Base-by-base conservation (phyloP, 2,329 filamentous ascomycete species). In the Trichoderma atroviride region DNA sequence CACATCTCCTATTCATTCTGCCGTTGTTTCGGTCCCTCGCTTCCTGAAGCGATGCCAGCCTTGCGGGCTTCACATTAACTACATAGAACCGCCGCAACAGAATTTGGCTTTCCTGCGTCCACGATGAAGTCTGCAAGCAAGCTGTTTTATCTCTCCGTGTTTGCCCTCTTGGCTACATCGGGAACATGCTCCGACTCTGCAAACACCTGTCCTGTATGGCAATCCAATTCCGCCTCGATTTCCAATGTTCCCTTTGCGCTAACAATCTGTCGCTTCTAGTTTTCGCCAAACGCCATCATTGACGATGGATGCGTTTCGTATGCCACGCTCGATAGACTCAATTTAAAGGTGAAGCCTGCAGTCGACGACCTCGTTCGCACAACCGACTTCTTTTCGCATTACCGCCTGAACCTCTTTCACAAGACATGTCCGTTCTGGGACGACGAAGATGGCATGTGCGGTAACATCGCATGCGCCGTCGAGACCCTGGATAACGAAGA, bases 351-450 rank as follows among this genome's bases (percentile, higher is more conserved):
- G 72, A 90, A 91, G 75, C 92, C 94, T 22, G 87, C 89, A 64
- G 83, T 99, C 74, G 87, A 92, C 75, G 91, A 92, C 68, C 88
- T 99, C 57, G 97, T 93, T 0, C 88, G 88, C 74, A 89, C 92
- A 65, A 97, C 95, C 79, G 96, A 99, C 81, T 99, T 97, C 86
- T 99, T 99, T 82, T 95, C 95, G 65, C 94, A 98, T 81, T 99
- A 98, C 83, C 91, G 96, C 69, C 84, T 99, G 57, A 98, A 97
- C 79, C 87, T 99, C 24, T 99, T 93, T 81, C 92, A 96, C 80
- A 97, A 96, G 80, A 89, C 88, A 81, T 99, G 96, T 77, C 96
- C 96, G 0, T 99, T 98, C 79, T 99, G 96, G 95, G 88, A 90
- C 77, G 96, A 99, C 79, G 91, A 94, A 71, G 91, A 92, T 80